A percentile compares a stretch with the other conserved stretches of the same genome.
Evolutionary conservation across 805 yeast species (phyloP).

Genomic region (Nakazawaea ambrosiae): DNA sequence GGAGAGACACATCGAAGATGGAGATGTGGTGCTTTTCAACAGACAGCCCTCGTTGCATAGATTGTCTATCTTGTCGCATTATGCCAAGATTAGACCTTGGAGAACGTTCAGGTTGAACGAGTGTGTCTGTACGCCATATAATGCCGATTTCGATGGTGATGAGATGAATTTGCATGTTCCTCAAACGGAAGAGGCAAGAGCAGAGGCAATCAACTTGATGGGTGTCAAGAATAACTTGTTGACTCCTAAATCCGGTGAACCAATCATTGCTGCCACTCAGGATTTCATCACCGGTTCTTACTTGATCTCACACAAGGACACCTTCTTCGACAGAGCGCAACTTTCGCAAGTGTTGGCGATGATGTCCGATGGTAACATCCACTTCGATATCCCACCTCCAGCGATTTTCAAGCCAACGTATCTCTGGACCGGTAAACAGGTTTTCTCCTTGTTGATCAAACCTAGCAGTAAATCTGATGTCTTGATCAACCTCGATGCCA

Average conservation of each 20-base stretch:
- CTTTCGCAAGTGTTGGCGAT: conserved; percentile 77
- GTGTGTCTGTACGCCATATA: conserved; percentile 98
- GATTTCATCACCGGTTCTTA: conserved; percentile 98
- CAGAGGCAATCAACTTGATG: conserved; percentile 98
- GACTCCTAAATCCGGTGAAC: conserved; percentile 98
- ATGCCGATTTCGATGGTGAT: conserved; percentile 99
- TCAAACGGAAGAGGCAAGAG: conserved; percentile 97
- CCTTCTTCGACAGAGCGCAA: conserved; percentile 83
- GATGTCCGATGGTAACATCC: conserved; percentile 91
- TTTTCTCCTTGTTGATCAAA: conserved; percentile 77
- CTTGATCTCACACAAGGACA: conserved; percentile 86
- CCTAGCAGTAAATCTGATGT: conserved; percentile 78
- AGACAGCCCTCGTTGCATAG: conserved; percentile 98
- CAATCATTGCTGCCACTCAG: conserved; percentile 98
- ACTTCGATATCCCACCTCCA: conserved; percentile 94
- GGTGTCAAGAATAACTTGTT: conserved; percentile 92
- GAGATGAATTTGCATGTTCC: conserved; percentile 99
- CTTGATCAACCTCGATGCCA: conserved; percentile 86
- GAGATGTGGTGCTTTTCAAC: conserved; percentile 91
- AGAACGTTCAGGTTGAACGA: conserved; percentile 94
- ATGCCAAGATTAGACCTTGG: conserved; percentile 96
- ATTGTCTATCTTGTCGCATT: conserved; percentile 88
- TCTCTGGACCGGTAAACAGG: conserved; percentile 97
- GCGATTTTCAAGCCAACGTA: conserved; percentile 82
- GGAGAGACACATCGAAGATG: conserved; percentile 95